Evolutionary conservation across 176 grass and related monocot species (phyloP).

Genomic region (Pontederia paniculata): DNA sequence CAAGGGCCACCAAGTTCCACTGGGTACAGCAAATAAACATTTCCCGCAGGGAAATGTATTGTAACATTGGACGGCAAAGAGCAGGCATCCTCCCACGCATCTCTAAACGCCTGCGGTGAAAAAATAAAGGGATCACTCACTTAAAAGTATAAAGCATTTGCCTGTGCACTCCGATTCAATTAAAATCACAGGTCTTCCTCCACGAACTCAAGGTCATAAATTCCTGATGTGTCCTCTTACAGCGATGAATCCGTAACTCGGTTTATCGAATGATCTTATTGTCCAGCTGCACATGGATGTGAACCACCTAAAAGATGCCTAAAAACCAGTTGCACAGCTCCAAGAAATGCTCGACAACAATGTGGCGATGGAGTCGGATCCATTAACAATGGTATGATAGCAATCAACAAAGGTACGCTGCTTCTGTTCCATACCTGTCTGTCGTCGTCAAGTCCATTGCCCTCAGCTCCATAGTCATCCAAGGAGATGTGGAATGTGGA

Average conservation of each 20-base stretch:
- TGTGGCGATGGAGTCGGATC: neutral
- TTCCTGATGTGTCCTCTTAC: too few species aligned
- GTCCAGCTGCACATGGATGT: too few species aligned
- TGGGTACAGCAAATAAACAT: conserved; percentile 43
- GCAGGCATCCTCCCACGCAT: conserved; percentile 54
- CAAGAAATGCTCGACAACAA: neutral
- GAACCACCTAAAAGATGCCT: too few species aligned
- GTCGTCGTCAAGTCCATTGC: conserved; percentile 53
- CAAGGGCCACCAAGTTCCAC: conserved; percentile 52
- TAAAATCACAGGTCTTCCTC: neutral
- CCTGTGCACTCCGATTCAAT: neutral
- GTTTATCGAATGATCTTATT: too few species aligned
- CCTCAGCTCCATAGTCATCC: conserved; percentile 54
- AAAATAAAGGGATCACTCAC: neutral
- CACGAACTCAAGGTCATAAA: too few species aligned
- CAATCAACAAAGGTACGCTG: neutral
- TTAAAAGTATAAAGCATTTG: neutral
- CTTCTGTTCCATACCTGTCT: conserved; percentile 20
- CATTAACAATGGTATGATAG: neutral
- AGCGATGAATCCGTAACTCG: too few species aligned
- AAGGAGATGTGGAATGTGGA: conserved; percentile 16
- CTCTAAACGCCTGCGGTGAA: conserved; percentile 45
- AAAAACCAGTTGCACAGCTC: too few species aligned
- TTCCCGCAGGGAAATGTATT: conserved; percentile 40
- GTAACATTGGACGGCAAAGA: conserved; percentile 20